Percentiles rank a stretch among this genome's conserved stretches.
phyloP scores from a whole-genome alignment of 345 rosid species.

The Syzygium aromaticum region DNA sequence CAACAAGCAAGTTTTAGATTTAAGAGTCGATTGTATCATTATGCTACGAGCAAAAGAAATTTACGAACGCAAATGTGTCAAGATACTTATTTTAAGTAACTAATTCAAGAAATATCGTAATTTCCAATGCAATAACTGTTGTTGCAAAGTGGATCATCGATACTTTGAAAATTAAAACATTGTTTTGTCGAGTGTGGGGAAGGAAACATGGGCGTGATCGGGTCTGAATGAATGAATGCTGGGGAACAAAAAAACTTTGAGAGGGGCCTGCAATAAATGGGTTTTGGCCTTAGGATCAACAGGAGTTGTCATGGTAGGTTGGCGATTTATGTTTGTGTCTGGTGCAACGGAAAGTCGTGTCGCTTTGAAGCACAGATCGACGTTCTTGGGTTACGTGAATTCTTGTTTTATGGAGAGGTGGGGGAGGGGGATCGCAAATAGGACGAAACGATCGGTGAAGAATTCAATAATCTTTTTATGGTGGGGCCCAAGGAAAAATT shows the following conservation, averaged over 20 bases:
- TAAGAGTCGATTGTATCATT: neutral
- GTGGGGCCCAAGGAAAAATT: neutral
- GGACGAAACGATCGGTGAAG: neutral
- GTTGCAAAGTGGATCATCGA: neutral
- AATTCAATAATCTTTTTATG: neutral
- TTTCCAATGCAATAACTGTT: neutral
- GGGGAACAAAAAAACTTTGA: neutral
- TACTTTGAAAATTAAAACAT: neutral
- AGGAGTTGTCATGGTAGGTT: neutral
- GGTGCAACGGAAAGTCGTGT: neutral
- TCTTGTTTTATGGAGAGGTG: neutral
- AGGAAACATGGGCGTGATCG: neutral
- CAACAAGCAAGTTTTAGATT: neutral
- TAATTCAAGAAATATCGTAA: neutral
- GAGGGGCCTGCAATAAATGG: neutral
- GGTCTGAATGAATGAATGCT: neutral
- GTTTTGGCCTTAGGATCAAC: neutral
- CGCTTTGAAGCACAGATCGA: neutral
- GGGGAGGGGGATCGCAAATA: neutral
- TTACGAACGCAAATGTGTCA: neutral
- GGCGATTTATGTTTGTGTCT: neutral
- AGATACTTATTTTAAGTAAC: neutral
- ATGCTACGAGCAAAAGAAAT: neutral
- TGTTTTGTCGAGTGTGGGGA: neutral
- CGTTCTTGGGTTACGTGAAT: neutral